Conservation (phyloP, 164 flowering plant genomes). For the Dillenia suffruticosa region DNA sequence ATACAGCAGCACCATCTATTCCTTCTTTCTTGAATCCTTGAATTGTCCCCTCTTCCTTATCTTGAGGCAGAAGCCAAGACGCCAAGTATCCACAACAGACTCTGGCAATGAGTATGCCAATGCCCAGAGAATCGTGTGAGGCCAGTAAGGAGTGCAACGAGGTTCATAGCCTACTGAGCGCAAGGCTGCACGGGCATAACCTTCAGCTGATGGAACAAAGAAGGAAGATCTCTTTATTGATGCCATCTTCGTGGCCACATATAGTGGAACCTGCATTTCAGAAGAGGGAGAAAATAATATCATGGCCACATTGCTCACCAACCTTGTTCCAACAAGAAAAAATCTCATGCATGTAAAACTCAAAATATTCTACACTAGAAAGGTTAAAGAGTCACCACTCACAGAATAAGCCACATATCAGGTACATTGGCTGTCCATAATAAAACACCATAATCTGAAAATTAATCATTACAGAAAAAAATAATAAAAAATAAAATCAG, state of each 20-base stretch:
- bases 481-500: no score
- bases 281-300: no score
- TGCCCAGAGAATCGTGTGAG: slow-evolving; percentile 69
- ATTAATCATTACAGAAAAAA: no score
- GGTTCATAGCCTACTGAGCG: slow-evolving; percentile 88
- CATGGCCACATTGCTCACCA: no score
- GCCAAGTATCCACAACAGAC: slow-evolving; percentile 52
- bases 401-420: no score
- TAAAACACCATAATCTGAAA: no score
- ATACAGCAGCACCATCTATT: slow-evolving; percentile 13
- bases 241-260: slow-evolving; percentile 95
- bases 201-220: slow-evolving; percentile 80
- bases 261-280: slow-evolving; percentile 67
- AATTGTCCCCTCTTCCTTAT: slow-evolving; percentile 70
- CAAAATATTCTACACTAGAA: no score
- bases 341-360: no score
- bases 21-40: slow-evolving; percentile 50
- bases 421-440: no score
- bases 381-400: no score
- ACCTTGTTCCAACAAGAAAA: no score
- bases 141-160: slow-evolving; percentile 96
- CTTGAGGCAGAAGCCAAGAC: slow-evolving; percentile 49
- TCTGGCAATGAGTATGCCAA: slow-evolving; percentile 52
- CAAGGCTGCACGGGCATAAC: slow-evolving; percentile 77
- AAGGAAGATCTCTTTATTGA: slow-evolving; percentile 76